Evolutionary conservation across 139 green algal species (phyloP), one percentile per base, ranked within the genome.

Genomic region (Auxenochlorella pyrenoidosa): DNA sequence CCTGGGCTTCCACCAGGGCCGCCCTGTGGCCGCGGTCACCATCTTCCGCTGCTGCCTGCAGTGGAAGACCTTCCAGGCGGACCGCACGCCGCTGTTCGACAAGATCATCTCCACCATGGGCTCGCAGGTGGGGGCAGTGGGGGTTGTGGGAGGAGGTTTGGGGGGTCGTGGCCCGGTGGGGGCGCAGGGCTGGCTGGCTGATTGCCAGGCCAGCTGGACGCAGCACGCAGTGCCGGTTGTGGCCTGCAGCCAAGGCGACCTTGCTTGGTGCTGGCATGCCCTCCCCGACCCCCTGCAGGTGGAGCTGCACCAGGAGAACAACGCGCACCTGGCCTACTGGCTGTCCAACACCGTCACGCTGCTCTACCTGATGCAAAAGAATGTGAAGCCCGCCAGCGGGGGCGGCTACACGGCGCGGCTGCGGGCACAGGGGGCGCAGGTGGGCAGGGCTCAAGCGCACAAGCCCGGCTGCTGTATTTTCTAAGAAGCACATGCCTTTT

Each of bases 1-100:
- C 70, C 88, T 98, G 75, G 95, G 96, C 86, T 99, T 98, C 92
- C 88, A 95, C 80, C 92, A 93, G 32, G 95, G 95, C 12, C 92
- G 94, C 38, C 97, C 97, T 0, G 83, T 99, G 71, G 96, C 96
- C 12, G 96, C 97, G 18, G 90, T 98, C 72, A 70, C 98, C 72
- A 93, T 98, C 82, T 99, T 99, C 94, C 91, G 95, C 72, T 96
- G 81, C 85, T 98, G 91, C 90, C 89, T 98, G 84, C 95, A 99
- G 88, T 98, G 96, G 96, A 94, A 95, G 78, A 91, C 92, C 34
- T 97, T 98, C 89, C 93, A 97, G 92, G 94, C 95, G 2, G 98
- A 99, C 91, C 94, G 97, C 86, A 99, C 97, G 30, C 92, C 92
- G 41, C 89, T 99, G 28, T 99, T 99, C 88, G 98, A 99, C 90